Evolutionary conservation across 768 basidiomycete genomes (phyloP).

Genomic region (Tricholoma flavovirens): DNA sequence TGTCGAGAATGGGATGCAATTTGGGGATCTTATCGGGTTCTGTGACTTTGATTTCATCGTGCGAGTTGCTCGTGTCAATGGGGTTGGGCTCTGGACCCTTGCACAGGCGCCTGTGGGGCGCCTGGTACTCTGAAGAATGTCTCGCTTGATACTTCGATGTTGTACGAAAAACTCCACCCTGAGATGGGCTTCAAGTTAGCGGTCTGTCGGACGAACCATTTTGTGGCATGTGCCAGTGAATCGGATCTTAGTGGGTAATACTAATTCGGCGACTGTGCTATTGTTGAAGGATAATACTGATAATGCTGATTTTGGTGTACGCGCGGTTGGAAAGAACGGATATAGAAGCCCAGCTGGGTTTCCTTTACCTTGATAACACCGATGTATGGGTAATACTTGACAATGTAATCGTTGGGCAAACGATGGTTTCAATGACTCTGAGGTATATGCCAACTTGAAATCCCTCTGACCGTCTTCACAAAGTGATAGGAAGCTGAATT

Average conservation of each 20-base stretch:
- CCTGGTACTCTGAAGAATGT: constrained; percentile 49
- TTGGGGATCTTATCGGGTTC: constrained; percentile 50
- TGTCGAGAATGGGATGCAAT: constrained; percentile 44
- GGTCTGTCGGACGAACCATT: constrained; percentile 39
- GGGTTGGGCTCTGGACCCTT: constrained; percentile 47
- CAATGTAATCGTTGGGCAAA: no score
- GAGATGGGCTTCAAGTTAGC: no score
- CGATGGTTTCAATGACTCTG: no score
- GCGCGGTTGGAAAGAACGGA: constrained; percentile 47
- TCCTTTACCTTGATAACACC: constrained; percentile 14
- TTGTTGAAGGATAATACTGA: constrained; percentile 48
- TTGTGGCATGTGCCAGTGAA: no score
- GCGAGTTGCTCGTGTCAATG: constrained; percentile 47
- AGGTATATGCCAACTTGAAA: not conserved
- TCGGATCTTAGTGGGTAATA: constrained; percentile 44
- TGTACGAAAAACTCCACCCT: constrained; percentile 54
- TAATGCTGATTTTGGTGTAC: constrained; percentile 44
- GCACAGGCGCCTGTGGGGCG: constrained; percentile 45
- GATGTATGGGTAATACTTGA: no score
- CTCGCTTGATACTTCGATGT: constrained; percentile 36
- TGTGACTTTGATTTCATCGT: constrained; percentile 48
- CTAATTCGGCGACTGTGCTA: constrained; percentile 33
- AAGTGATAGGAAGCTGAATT: not conserved
- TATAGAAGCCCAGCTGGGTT: constrained; percentile 47
- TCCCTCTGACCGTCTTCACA: no score